Evolutionary conservation across 1,284 basidiomycete genomes (phyloP), one percentile per base, ranked within the genome.

Genomic region (Pulveroboletus sp.): DNA sequence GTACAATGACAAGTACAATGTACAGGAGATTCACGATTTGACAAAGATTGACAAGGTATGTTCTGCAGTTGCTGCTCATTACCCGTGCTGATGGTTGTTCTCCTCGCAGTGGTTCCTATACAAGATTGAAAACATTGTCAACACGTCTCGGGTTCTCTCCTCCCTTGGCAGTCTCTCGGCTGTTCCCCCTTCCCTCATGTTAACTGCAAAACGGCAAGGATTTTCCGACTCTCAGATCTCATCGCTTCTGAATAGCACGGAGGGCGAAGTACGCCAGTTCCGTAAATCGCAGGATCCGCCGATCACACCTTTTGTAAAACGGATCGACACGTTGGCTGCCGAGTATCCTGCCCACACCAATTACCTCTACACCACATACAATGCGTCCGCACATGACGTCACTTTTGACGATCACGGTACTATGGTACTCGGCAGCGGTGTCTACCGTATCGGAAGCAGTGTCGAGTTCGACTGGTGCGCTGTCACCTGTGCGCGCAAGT

Each of bases 401-500:
- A 86, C 94, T 43, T 99, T 99, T 71, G 83, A 97, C 72, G 97
- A 98, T 68, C 84, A 97, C 65, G 97, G 97, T 47, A 98, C 95
- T 28, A 98, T 99, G 93, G 96, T 99, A 31, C 87, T 99, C n/a
- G 97, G 97, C 44, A 94, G 91, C 58, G 97, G 97, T 68, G 97
- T 99, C 29, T 99, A 99, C 78, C 89, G 97, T 57, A 99, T 99
- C 67, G 97, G 97, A 54, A 92, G 89, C 73, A 96, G 93, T 61
- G 97, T 99, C 72, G 97, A 99, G 79, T 99, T 99, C 74, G 97
- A 99, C 76, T 99, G 97, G 97, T 99, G 97, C 73, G 97, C 97
- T 31, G 97, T 99, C 49, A 98, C 96, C 4, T 98, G 96, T 73
- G 94, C 95, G 40, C 85, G 97, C 62, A 91, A 90, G 70, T 85